Percentiles rank a stretch among this genome's conserved stretches.
Conservation (phyloP, 2,329 filamentous ascomycete species). For the Fonsecaea nubica region DNA sequence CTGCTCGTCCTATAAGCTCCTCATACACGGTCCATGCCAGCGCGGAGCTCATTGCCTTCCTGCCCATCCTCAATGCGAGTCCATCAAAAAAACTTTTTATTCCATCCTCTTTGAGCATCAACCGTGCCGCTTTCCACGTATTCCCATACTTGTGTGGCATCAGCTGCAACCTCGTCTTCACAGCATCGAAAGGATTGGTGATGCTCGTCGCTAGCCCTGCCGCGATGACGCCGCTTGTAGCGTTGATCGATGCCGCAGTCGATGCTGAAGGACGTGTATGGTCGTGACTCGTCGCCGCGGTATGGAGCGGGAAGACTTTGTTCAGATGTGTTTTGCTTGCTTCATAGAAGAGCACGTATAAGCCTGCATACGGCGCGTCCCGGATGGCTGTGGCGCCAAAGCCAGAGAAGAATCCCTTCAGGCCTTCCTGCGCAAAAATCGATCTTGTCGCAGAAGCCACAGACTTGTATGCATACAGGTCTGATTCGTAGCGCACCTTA, state of each 20-base stretch:
- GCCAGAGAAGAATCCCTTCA: constrained; percentile 87
- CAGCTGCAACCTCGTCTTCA: constrained; percentile 93
- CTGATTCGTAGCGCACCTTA: constrained; percentile 94
- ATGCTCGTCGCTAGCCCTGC: constrained; percentile 83
- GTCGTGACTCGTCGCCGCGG: constrained; percentile 1
- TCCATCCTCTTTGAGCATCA: constrained; percentile 85
- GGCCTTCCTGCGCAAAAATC: constrained; percentile 74
- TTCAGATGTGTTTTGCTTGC: constrained; percentile 72
- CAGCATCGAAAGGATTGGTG: constrained; percentile 95
- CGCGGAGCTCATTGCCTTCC: constrained; percentile 93
- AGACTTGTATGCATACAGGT: constrained; percentile 81
- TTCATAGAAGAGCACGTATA: constrained; percentile 96
- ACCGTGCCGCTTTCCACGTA: constrained; percentile 74
- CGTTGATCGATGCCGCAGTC: constrained; percentile 76
- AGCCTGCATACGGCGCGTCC: constrained; percentile 94
- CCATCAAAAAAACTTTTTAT: constrained; percentile 82
- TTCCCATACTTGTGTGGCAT: constrained; percentile 84
- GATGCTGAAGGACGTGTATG: constrained; percentile 20
- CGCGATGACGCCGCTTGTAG: constrained; percentile 78
- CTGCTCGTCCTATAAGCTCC: constrained; percentile 80
- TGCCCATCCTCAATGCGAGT: constrained; percentile 80
- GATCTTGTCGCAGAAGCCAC: constrained; percentile 74
- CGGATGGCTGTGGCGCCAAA: constrained; percentile 92
- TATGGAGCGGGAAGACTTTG: constrained; percentile 30
- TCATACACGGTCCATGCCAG: constrained; percentile 98